Evolutionary conservation across 108 stramenopile species (phyloP), one percentile per base, ranked within the genome.

Genomic region (Stephanodiscus minutulus): DNA sequence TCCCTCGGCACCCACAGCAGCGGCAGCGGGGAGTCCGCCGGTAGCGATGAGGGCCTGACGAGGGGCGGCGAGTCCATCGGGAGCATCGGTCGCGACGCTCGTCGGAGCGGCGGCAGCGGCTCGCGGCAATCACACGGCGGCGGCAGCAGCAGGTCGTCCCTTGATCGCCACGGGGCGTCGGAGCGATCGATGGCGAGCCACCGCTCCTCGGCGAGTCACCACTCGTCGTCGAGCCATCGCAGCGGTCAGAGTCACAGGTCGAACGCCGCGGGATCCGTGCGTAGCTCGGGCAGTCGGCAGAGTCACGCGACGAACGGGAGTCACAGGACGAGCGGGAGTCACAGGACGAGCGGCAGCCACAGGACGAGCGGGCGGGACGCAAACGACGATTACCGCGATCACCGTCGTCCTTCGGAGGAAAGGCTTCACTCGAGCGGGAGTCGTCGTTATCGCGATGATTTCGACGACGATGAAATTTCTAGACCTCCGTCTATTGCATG

Each of bases 401-500:
- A 58, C 24, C 35, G 33, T 36, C 61, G 61, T 49, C 15, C 22
- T 25, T 68, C 55, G 22, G 50, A 31, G 44, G 41, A 47, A 10
- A 56, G 17, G 44, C n/a, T 6, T 29, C 35, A 28, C 20, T 28
- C 5, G 33, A 27, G 10, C n/a, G 48, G 57, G 5, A 54, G 73
- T 41, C 54, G 61, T 62, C 52, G 65, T 7, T 66, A 66, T 49
- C 10, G 68, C 6, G 52, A 64, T 60, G 65, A 58, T 21, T 55
- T 66, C 50, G 55, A 56, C 5, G 64, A 64, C 7, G 44, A 66
- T 60, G 64, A 66, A 31, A 66, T 66, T 24, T 53, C 72, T 0
- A 74, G 62, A 35, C 73, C 73, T 74, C 73, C 73, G 3, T 66
- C 73, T 13, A 74, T 74, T 27, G 57, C 64, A 24, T 74, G 52